Conservation (phyloP, 768 basidiomycete genomes). For the Lentinula raphanica region DNA sequence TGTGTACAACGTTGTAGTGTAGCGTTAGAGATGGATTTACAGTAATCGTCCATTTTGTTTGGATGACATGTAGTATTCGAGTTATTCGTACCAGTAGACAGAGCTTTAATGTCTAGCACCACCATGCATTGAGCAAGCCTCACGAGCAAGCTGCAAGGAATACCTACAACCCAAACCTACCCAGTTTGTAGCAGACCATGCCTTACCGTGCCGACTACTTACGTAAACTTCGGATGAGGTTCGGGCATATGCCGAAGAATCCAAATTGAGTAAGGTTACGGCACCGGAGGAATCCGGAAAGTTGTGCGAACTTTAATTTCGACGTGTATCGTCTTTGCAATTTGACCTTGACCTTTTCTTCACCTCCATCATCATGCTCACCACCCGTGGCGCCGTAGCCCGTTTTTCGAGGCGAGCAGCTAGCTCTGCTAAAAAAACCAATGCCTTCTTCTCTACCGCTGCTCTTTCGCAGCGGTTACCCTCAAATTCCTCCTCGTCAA, state of each 20-base stretch:
- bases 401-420: slow-evolving; percentile 83
- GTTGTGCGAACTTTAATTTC: slow-evolving; percentile 44
- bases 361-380: slow-evolving; percentile 62
- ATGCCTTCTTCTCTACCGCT: slow-evolving; percentile 78
- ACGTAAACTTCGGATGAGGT: background rate
- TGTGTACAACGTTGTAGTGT: too few species aligned
- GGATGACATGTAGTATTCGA: too few species aligned
- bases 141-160: too few species aligned
- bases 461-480: slow-evolving; percentile 52
- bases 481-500: slow-evolving; percentile 27
- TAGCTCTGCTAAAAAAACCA: slow-evolving; percentile 68
- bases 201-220: too few species aligned
- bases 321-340: slow-evolving; percentile 28
- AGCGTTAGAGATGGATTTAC: too few species aligned
- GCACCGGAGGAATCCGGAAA: slow-evolving; percentile 12
- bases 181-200: too few species aligned
- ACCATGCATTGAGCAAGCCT: too few species aligned
- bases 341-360: slow-evolving; percentile 9
- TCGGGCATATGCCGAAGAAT: too few species aligned
- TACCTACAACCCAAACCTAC: too few species aligned
- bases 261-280: background rate
- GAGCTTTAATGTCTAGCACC: too few species aligned
- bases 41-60: too few species aligned
- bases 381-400: slow-evolving; percentile 79
- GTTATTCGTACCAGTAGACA: too few species aligned